phyloP scores from a whole-genome alignment of 2,329 filamentous ascomycete species.

The Hymenotorrendiella dingleyae region DNA sequence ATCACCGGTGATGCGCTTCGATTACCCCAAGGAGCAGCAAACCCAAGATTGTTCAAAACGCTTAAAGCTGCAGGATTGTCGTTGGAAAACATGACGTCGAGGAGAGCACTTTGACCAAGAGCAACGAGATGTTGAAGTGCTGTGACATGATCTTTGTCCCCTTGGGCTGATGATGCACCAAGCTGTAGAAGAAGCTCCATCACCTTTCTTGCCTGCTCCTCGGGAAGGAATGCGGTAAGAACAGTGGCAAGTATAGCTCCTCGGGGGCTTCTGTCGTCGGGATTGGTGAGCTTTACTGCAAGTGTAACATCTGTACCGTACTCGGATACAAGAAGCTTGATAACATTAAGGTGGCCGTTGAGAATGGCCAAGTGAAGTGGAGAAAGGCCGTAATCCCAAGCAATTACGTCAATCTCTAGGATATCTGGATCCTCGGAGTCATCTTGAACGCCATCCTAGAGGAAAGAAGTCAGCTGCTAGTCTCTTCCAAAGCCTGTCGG shows the following conservation, averaged over 20 bases:
- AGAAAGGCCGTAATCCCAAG: conserved; percentile 72
- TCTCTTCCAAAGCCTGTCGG: conserved; percentile 30
- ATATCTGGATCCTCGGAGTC: conserved; percentile 67
- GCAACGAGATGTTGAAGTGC: conserved; percentile 60
- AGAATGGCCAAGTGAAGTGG: conserved; percentile 76
- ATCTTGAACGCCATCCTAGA: conserved; percentile 46
- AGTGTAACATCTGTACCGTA: conserved; percentile 74
- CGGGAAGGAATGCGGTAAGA: conserved; percentile 59
- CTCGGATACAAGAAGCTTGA: conserved; percentile 62
- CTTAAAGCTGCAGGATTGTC: conserved; percentile 57
- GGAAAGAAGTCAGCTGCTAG: no score
- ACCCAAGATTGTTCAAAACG: conserved; percentile 60
- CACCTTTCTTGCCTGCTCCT: conserved; percentile 60
- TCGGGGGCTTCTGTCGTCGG: conserved; percentile 35
- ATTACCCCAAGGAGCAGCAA: conserved; percentile 34
- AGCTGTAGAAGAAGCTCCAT: conserved; percentile 57
- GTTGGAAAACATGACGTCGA: conserved; percentile 45
- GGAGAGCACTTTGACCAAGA: conserved; percentile 40
- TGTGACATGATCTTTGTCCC: conserved; percentile 58
- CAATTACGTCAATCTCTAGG: conserved; percentile 70
- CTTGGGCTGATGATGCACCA: conserved; percentile 69
- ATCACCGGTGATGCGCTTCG: conserved; percentile 46
- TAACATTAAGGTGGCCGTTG: conserved; percentile 62
- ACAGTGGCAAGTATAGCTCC: conserved; percentile 63
- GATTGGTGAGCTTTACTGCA: conserved; percentile 53